Conservation (phyloP, 2,329 filamentous ascomycete genomes). For the Sporothrix pseudoabietina region DNA sequence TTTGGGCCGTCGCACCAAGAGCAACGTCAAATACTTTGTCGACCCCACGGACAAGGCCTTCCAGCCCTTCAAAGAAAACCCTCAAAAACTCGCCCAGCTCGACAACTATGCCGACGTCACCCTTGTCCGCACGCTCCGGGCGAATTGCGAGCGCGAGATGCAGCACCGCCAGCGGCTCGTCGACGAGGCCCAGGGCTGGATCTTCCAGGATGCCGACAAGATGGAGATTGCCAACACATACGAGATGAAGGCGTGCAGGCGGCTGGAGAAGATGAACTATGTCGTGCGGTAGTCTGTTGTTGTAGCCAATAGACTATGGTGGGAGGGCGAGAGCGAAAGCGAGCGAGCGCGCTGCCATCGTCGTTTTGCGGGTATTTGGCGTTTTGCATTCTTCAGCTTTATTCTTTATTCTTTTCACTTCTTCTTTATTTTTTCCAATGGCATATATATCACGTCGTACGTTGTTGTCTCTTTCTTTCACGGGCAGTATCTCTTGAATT, state of each 20-base stretch:
- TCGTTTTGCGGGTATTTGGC: conserved; percentile 17
- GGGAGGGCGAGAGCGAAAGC: background rate
- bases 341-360: background rate
- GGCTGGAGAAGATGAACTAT: conserved; percentile 50
- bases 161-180: conserved; percentile 65
- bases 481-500: background rate
- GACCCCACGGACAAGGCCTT: conserved; percentile 73
- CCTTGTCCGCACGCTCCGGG: conserved; percentile 67
- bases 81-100: conserved; percentile 69
- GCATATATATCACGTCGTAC: background rate
- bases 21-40: conserved; percentile 81
- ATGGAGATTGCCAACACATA: conserved; percentile 67
- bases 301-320: background rate
- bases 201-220: conserved; percentile 77
- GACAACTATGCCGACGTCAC: conserved; percentile 76
- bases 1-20: conserved; percentile 67
- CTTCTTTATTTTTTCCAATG: background rate
- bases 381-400: background rate
- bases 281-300: conserved; percentile 22
- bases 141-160: conserved; percentile 75
- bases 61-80: conserved; percentile 54
- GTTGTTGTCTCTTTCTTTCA: background rate
- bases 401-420: background rate
- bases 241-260: conserved; percentile 56
- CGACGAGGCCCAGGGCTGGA: conserved; percentile 84